Base-by-base conservation (phyloP, 176 grass and related monocot species). In the Echinochloa phyllopogon region DNA sequence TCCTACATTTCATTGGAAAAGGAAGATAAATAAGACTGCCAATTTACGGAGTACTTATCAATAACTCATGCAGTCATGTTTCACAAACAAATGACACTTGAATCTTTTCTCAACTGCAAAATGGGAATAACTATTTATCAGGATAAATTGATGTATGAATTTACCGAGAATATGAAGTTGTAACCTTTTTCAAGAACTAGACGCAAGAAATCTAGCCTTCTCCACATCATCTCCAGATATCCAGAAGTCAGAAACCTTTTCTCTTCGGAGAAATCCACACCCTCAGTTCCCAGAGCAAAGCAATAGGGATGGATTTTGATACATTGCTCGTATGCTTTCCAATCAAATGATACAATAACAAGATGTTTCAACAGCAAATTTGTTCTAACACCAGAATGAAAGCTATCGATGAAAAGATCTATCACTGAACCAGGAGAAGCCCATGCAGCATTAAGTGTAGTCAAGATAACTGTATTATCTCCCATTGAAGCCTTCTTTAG, bases 151-250 rank as follows among this genome's bases (percentile, higher is more conserved):
- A 82, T 45, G 66, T 79, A 57, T n/a, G 57, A 74, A 88, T 70
- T 86, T 90, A 92, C 90, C 74, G 88, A 86, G 90, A 92, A 95
- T 81, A 92, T 75, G 82, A 95, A 95, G 78, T 62, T 92, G 67
- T 88, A 92, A 36, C 93, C 90, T 71, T 88, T 95, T 72, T 88
- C 82, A 81, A 95, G 90, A 86, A 95, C 79, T 7, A 92, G 33
- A 3, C 90, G 70, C n/a, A 95, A 79, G 81, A 95, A 95, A 58
- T 92, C 85, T 38, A 95, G 59, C 79, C 88, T 90, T 92, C 83
- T 87, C 93, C 90, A 95, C 93, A 95, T 92, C 93, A 95, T 95
- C 47, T 85, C 86, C 33, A 95, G 77, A 86, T 95, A 95, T 16
- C 90, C 93, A 48, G 83, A 65, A 62, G 90, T 87, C 85, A 95